Evolutionary conservation across 306 rosid species (phyloP), one percentile per base, ranked within the genome.

Genomic region (Senna tora): DNA sequence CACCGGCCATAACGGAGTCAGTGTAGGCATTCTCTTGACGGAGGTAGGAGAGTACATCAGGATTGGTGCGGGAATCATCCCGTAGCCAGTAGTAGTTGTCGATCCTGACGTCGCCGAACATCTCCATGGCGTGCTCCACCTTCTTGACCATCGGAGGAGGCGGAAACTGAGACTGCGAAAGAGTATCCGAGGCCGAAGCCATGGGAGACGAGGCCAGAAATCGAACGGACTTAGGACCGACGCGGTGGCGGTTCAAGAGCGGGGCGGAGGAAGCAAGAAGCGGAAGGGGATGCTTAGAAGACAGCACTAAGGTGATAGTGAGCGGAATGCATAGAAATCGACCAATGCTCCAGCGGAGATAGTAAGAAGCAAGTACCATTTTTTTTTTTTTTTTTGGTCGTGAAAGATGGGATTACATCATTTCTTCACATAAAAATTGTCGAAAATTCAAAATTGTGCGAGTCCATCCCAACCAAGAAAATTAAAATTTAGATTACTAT

Each of bases 81-180:
- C 97, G 92, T 34, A 91, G 93, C 97, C 98, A 91, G 28, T 87
- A 91, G 83, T 91, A 91, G 73, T 87, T 82, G 63, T 91, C 98
- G 64, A 87, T 77, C 53, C 98, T 86, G 5, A 79, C 90, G 47
- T 94, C 96, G 20, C 90, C 87, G 72, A 94, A 91, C 80, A 86
- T 3, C 84, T 91, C 92, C 97, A 91, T 86, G 2, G 2, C 39
- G 43, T 86, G 94, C 61, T 84, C 86, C 63, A 87, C 86, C 84
- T 93, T 93, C 81, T 89, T 91, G 20, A 92, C 96, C 81, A 75
- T 77, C 55, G 97, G 97, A 67, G 96, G 84, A 50, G 65, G 21
- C 55, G 60, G 73, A 56, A 62, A 62, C 34, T 54, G 79, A 72
- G 77, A 56, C 57, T 54, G 81, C 7, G 61, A 75, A 5, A 50